Evolutionary conservation across 2,329 filamentous ascomycete genomes (phyloP), one percentile per base, ranked within the genome.

Genomic region (Macrophomina phaseolina): DNA sequence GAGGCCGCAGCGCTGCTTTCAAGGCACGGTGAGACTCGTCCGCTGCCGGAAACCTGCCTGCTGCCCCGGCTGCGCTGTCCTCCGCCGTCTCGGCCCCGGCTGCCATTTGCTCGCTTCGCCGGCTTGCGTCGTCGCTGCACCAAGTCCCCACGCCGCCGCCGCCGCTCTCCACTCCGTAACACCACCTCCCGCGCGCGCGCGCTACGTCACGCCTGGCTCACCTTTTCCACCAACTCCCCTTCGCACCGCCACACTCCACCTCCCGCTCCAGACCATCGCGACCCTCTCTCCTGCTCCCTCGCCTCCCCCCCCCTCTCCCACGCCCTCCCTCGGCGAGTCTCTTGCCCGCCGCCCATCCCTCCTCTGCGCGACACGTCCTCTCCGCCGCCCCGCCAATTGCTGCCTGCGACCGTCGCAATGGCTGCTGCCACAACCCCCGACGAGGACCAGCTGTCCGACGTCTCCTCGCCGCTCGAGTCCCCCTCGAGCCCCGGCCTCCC

Each of bases 381-480:
- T 18, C 6, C 23, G 16, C 23, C 42, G 51, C 63, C 52, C 32
- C 63, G 49, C 62, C 62, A 55, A 64, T 55, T 53, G 51, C 63
- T 48, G 42, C 46, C 60, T 12, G 40, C 18, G 30, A 23, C 56
- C 11, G n/a, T 40, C 66, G 42, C 45, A 40, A 67, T 67, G 66
- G 40, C 51, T 11, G 52, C 60, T 18, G 18, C 18, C 61, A n/a
- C 46, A 6, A 65, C 62, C 45, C 65, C 65, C 48, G 56, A 67
- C 30, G 56, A 67, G 38, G 66, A 65, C 36, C 32, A 60, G 23
- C 55, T 62, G 32, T 67, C 66, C 38, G 66, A 53, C 73, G 73
- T 51, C 74, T 14, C 76, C 75, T 74, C 18, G 74, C 75, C 62
- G 73, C 75, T 66, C 69, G 70, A 23, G 67, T 70, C 52, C 67